Conservation (phyloP, 2,329 filamentous ascomycete species). For the Coniochaeta sp. region DNA sequence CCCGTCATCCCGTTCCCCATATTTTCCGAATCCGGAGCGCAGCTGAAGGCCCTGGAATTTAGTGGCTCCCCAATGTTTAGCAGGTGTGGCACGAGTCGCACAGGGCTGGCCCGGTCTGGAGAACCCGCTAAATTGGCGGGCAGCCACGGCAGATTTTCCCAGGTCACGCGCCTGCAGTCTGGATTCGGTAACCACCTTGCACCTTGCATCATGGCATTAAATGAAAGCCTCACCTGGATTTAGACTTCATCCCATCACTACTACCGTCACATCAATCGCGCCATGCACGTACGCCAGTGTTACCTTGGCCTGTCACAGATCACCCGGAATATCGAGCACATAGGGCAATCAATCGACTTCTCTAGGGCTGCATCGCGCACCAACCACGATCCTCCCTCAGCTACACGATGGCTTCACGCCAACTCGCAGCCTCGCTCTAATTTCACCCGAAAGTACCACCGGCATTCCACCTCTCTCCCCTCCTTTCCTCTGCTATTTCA, state of each 20-base stretch:
- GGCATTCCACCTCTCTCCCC: no score
- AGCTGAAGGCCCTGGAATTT: background rate
- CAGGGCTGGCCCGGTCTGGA: background rate
- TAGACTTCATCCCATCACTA: background rate
- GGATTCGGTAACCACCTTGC: background rate
- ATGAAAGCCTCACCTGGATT: background rate
- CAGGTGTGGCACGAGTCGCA: background rate
- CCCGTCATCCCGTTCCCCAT: background rate
- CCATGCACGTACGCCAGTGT: no score
- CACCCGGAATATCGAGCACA: no score
- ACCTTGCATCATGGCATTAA: background rate
- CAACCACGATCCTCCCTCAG: background rate
- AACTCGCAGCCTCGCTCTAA: background rate
- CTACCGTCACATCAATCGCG: no score
- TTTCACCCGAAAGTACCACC: background rate
- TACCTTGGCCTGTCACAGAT: no score
- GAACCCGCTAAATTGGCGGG: background rate
- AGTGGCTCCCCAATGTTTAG: background rate
- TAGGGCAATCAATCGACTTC: background rate
- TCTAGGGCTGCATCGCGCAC: background rate
- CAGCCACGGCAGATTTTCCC: slow-evolving; percentile 1
- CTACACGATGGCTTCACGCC: background rate
- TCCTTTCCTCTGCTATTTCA: no score
- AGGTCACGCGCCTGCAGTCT: background rate
- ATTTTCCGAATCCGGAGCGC: slow-evolving; percentile 1